Evolutionary conservation across 164 flowering plant species (phyloP), one percentile per base, ranked within the genome.

Genomic region (Magnolia sinica): DNA sequence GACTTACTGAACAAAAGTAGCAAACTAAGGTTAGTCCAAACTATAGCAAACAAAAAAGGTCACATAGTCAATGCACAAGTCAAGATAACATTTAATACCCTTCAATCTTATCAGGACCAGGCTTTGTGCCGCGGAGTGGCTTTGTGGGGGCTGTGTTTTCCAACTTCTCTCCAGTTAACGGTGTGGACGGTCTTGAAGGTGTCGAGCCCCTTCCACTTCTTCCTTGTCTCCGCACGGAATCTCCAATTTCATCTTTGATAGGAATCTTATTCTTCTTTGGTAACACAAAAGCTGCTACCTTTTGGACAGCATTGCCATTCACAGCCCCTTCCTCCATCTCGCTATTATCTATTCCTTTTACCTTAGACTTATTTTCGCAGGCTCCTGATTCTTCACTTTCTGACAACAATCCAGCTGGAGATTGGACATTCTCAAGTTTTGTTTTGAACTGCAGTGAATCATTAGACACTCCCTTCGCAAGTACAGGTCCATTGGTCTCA

Each of bases 331-430:
- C 88, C 50, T 88, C 95, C 19, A 68, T 63, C 77, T 88, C 90
- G 58, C 66, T 73, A 79, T 69, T 78, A 50, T 69, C 79, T 55
- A 67, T 19, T 66, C 86, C 86, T 80, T 86, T 86, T 50, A 88
- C 88, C 73, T 89, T 89, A 50, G 83, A 74, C 80, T 81, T 86
- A 81, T 80, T 91, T 77, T 88, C 91, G 79, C 88, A 87, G 75
- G 87, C 92, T 75, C 91, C 88, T 55, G 95, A 91, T 79, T 95
- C 97, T 83, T 93, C 98, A 84, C 92, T 90, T 83, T 93, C 97
- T 75, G 95, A 89, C 68, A 91, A 84, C 68, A 91, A 84, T 76
- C 89, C 87, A n/a, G 88, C 87, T 11, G 97, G 91, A 79, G 97
- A 91, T 55, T 85, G 82, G 71, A 83, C 87, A 81, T 73, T 84